Evolutionary conservation across 129 eudicot species (phyloP).

Genomic region (Gnaphalium uliginosum): DNA sequence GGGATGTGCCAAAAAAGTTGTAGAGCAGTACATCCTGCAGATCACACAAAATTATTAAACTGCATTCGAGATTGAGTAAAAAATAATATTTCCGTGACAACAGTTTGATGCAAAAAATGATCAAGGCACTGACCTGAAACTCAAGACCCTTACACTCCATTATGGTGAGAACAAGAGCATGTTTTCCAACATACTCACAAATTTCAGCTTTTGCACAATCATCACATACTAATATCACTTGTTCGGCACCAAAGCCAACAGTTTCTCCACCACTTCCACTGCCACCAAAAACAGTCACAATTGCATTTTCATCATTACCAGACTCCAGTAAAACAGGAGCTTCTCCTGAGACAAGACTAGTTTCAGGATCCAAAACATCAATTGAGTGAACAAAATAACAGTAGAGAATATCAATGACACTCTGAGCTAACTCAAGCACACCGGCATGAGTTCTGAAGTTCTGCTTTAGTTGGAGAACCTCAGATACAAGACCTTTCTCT

Average conservation of each 20-base stretch:
- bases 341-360: constrained; percentile 70
- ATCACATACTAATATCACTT: constrained; percentile 82
- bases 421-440: constrained; percentile 65
- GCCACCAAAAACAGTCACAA: constrained; percentile 60
- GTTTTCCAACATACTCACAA: constrained; percentile 49
- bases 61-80: too few species aligned
- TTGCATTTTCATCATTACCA: constrained; percentile 53
- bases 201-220: constrained; percentile 52
- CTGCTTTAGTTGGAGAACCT: constrained; percentile 43
- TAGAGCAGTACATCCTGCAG: constrained; percentile 67
- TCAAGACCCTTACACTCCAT: constrained; percentile 93
- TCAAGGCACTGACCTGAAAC: constrained; percentile 51
- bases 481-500: constrained; percentile 57
- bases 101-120: too few species aligned
- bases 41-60: neutral
- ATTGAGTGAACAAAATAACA: constrained; percentile 60
- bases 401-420: constrained; percentile 63
- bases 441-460: constrained; percentile 87
- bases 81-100: too few species aligned
- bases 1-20: constrained; percentile 85
- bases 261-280: constrained; percentile 43
- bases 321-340: constrained; percentile 61
- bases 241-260: constrained; percentile 88
- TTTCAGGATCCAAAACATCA: constrained; percentile 65
- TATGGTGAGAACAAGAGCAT: constrained; percentile 72